Conservation (phyloP, 225 moss, liverwort and hornwort genomes). For the Marchantia paleacea region DNA sequence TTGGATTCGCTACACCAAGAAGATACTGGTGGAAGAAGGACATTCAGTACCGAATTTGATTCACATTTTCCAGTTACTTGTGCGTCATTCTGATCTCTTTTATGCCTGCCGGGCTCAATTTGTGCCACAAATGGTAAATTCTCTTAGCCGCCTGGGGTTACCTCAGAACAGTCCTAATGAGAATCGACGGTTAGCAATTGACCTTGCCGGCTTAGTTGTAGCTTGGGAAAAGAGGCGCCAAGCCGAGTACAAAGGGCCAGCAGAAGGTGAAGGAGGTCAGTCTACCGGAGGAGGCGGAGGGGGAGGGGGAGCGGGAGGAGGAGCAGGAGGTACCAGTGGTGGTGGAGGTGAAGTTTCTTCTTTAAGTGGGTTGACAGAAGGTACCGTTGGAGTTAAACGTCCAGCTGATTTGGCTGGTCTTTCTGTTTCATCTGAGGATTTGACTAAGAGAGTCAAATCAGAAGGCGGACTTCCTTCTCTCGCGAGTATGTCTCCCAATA, state of each 20-base stretch:
- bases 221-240: slow-evolving; percentile 98
- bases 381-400: slow-evolving; percentile 57
- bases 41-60: slow-evolving; percentile 98
- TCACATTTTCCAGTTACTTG: slow-evolving; percentile 97
- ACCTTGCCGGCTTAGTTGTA: slow-evolving; percentile 97
- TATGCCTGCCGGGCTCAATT: slow-evolving; percentile 97
- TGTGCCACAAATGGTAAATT: slow-evolving; percentile 99
- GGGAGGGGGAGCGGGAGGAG: neutral
- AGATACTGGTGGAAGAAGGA: slow-evolving; percentile 98
- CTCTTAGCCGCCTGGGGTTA: slow-evolving; percentile 90
- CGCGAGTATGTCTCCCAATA: slow-evolving; percentile 82
- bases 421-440: slow-evolving; percentile 55
- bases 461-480: slow-evolving; percentile 78
- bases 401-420: slow-evolving; percentile 58
- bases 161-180: slow-evolving; percentile 95
- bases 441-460: slow-evolving; percentile 72
- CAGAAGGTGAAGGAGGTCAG: slow-evolving; percentile 67
- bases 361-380: slow-evolving; percentile 24
- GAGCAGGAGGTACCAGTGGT: slow-evolving; percentile 14
- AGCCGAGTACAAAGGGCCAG: slow-evolving; percentile 67
- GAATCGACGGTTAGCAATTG: slow-evolving; percentile 94
- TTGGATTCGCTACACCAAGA: slow-evolving; percentile 99
- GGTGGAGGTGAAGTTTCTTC: slow-evolving; percentile 31
- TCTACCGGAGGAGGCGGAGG: slow-evolving; percentile 12
- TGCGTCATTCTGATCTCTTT: slow-evolving; percentile 95